Conservation (phyloP, 2,329 filamentous ascomycete genomes). For the Magnaporthiopsis incrustans region DNA sequence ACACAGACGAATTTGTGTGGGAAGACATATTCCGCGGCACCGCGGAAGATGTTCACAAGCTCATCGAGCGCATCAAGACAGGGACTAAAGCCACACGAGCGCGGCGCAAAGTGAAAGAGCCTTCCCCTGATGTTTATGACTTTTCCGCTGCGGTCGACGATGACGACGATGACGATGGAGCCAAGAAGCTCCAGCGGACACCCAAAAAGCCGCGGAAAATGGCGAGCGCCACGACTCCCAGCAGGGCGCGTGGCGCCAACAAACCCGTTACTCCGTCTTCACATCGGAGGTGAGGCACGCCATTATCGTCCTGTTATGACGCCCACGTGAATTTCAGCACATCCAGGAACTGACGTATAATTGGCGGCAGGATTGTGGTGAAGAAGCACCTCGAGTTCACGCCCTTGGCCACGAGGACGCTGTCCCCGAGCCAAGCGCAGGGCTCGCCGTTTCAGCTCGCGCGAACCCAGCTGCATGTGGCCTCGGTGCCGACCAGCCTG, state of each 20-base stretch:
- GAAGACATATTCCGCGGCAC: conserved; percentile 70
- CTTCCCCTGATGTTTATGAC: conserved; percentile 10
- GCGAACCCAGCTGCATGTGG: conserved; percentile 82
- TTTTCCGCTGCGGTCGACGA: conserved; percentile 18
- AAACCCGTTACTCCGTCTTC: conserved; percentile 33
- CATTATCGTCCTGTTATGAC: conserved; percentile 34
- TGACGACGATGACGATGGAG: conserved; percentile 26
- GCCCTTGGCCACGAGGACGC: conserved; percentile 77
- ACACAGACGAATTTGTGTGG: conserved; percentile 90
- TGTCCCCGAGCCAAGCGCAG: conserved; percentile 67
- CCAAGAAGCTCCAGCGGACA: conserved; percentile 24
- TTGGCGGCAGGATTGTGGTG: conserved; percentile 46
- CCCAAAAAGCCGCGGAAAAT: conserved; percentile 23
- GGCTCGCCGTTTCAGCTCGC: conserved; percentile 89
- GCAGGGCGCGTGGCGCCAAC: conserved; percentile 45
- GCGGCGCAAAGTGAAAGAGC: conserved; percentile 18
- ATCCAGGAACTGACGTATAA: conserved; percentile 19
- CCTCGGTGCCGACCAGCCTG: conserved; percentile 79
- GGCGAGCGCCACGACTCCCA: conserved; percentile 38
- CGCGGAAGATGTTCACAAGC: conserved; percentile 52
- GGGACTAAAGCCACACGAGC: conserved; percentile 67
- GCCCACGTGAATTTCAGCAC: neutral
- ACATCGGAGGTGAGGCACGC: conserved; percentile 27
- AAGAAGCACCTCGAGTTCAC: conserved; percentile 94
- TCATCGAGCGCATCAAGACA: conserved; percentile 60